Conservation (phyloP, 345 rosid species). For the Cardiospermum halicacabum region DNA sequence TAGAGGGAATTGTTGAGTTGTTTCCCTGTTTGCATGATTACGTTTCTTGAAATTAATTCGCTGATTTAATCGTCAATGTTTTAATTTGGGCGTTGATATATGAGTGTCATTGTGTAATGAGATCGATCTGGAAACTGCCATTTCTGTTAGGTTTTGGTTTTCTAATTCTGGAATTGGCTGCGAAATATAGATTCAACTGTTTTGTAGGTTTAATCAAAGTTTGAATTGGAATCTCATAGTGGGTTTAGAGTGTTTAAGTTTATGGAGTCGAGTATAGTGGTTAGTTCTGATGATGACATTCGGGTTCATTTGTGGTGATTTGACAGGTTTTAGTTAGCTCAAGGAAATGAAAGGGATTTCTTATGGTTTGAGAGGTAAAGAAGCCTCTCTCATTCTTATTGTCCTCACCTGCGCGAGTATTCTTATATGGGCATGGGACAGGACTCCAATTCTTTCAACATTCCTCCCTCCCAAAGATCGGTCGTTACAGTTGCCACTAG, state of each 20-base stretch:
- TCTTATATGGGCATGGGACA: slow-evolving; percentile 59
- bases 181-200: neutral
- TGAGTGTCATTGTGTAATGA: neutral
- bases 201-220: neutral
- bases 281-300: neutral
- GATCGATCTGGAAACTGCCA: neutral
- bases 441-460: slow-evolving; percentile 38
- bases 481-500: slow-evolving; percentile 40
- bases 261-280: neutral
- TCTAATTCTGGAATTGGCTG: neutral
- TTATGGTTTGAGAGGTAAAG: slow-evolving; percentile 36
- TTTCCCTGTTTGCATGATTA: no score
- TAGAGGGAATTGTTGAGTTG: no score
- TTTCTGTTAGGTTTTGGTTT: neutral
- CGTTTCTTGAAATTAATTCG: neutral
- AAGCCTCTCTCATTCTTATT: slow-evolving; percentile 49
- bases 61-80: neutral
- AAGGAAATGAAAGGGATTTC: slow-evolving; percentile 58
- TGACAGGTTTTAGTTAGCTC: slow-evolving; percentile 10
- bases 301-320: slow-evolving; percentile 11
- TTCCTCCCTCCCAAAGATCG: slow-evolving; percentile 43
- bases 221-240: neutral
- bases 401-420: slow-evolving; percentile 47
- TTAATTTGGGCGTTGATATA: neutral
- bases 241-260: neutral